Evolutionary conservation across 306 rosid species (phyloP).

Genomic region (Castanea sativa): DNA sequence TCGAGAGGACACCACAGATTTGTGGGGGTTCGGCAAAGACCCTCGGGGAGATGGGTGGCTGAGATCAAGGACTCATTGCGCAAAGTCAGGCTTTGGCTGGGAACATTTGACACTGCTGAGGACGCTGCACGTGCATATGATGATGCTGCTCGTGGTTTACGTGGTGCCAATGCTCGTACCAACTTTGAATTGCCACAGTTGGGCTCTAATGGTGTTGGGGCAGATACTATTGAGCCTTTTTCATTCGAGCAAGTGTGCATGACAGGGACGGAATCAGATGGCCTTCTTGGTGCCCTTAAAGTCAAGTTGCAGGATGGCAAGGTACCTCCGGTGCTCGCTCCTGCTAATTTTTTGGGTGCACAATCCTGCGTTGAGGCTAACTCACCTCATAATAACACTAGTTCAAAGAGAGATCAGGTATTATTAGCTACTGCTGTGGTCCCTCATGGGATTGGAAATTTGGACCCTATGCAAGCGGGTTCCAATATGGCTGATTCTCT

Average conservation of each 20-base stretch:
- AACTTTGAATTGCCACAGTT: constrained; percentile 55
- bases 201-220: not conserved
- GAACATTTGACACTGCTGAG: constrained; percentile 69
- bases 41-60: constrained; percentile 86
- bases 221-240: constrained; percentile 43
- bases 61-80: constrained; percentile 78
- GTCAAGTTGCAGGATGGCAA: constrained; percentile 52
- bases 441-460: constrained; percentile 4
- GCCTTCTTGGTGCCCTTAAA: constrained; percentile 62
- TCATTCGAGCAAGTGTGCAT: constrained; percentile 50
- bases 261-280: constrained; percentile 30
- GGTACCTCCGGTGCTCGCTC: constrained; percentile 16
- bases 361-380: constrained; percentile 18
- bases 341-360: constrained; percentile 1
- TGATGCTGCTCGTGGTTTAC: constrained; percentile 56
- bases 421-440: not conserved
- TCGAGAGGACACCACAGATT: constrained; percentile 66
- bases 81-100: constrained; percentile 80
- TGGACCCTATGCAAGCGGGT: constrained; percentile 9
- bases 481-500: constrained; percentile 22
- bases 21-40: constrained; percentile 75
- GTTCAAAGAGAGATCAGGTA: constrained; percentile 13
- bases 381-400: constrained; percentile 18
- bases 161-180: constrained; percentile 70
- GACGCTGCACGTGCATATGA: constrained; percentile 76